These are phyloP conservation scores for Monosporascus sp. DNA, from an alignment of 2,329 filamentous ascomycete species.

Conservation along the genomic window DNA sequence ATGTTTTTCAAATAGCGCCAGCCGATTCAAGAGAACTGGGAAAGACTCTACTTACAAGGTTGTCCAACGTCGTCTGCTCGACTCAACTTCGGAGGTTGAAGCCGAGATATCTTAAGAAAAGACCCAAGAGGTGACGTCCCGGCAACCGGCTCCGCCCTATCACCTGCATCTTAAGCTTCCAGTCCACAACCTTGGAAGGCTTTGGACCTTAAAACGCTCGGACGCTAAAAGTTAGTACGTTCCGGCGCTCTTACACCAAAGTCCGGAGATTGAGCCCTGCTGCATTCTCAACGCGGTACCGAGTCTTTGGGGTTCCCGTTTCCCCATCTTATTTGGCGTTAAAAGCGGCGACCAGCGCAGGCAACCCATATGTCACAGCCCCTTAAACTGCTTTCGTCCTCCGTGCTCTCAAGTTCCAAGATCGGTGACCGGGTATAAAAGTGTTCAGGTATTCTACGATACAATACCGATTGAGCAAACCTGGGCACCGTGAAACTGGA, in stretches of 20 bases:
- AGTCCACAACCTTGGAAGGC: background rate
- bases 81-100: too few species aligned
- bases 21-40: too few species aligned
- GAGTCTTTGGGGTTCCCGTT: background rate
- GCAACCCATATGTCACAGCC: background rate
- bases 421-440: background rate
- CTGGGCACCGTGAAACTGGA: too few species aligned
- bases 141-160: background rate
- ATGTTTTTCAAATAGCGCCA: too few species aligned
- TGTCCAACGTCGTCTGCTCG: too few species aligned
- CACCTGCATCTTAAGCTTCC: background rate
- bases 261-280: too few species aligned
- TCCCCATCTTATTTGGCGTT: background rate
- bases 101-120: too few species aligned
- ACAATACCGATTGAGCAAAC: too few species aligned
- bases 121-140: background rate
- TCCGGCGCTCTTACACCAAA: too few species aligned
- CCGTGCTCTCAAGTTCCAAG: background rate
- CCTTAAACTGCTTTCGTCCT: background rate
- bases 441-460: too few species aligned
- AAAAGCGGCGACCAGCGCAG: background rate
- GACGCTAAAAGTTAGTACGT: background rate
- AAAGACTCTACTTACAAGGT: too few species aligned
- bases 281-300: too few species aligned
- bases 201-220: background rate